Evolutionary conservation across 1,284 basidiomycete genomes (phyloP).

Genomic region (Filobasidium uniguttulatum): DNA sequence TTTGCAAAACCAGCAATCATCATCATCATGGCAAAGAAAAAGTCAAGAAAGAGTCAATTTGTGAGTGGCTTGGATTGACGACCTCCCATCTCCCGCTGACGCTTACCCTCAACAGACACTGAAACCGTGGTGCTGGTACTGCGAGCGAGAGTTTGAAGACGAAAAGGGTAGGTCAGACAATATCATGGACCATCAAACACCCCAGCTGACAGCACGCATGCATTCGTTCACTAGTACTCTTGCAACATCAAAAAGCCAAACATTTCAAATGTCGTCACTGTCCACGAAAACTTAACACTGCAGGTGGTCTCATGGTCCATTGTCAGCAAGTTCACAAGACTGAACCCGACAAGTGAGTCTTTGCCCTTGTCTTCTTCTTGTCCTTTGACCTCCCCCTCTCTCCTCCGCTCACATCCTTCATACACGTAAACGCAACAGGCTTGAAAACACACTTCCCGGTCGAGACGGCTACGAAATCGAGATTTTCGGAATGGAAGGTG

Average conservation of each 20-base stretch:
- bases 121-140: conserved; percentile 96
- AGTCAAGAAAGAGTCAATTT: conserved; percentile 31
- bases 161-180: conserved; percentile 57
- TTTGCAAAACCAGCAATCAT: too few relatives aligned
- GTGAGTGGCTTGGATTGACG: conserved; percentile 19
- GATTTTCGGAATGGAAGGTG: conserved; percentile 99
- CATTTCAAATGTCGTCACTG: conserved; percentile 97
- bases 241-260: conserved; percentile 99
- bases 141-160: conserved; percentile 96
- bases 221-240: conserved; percentile 52
- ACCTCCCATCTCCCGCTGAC: neutral
- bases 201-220: neutral
- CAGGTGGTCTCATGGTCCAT: conserved; percentile 94
- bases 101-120: conserved; percentile 46
- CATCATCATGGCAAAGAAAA: conserved; percentile 36
- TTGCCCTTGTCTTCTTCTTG: conserved; percentile 10
- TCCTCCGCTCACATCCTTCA: conserved; percentile 19
- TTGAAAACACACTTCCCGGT: conserved; percentile 91
- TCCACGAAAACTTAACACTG: conserved; percentile 87
- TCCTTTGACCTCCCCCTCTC: conserved; percentile 42
- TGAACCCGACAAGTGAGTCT: conserved; percentile 77
- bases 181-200: neutral
- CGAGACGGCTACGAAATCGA: conserved; percentile 97
- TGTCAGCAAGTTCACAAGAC: conserved; percentile 98
- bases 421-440: too few relatives aligned